Conservation (phyloP, 2,329 filamentous ascomycete species). For the Aureobasidium sp. region DNA sequence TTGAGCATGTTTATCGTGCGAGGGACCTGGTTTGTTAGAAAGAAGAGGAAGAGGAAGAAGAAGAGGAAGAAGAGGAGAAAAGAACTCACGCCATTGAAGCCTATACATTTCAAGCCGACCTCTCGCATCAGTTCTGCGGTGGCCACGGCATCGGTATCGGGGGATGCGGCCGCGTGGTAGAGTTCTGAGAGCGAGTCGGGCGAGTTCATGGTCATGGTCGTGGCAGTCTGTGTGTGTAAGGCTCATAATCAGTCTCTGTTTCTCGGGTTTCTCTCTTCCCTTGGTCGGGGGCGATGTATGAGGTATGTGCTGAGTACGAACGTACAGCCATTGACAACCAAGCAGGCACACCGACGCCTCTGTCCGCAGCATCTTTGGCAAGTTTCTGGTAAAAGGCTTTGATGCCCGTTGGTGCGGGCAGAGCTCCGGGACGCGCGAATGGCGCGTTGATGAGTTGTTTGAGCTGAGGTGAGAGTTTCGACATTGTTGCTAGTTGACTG, state of each 20-base stretch:
- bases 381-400: conserved; percentile 58
- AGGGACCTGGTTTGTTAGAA: conserved; percentile 52
- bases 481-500: conserved; percentile 45
- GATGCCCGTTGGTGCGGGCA: conserved; percentile 58
- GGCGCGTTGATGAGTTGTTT: conserved; percentile 69
- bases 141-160: conserved; percentile 34
- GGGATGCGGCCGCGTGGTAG: conserved; percentile 40
- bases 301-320: too few relatives aligned
- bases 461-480: conserved; percentile 63
- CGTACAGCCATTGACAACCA: conserved; percentile 62
- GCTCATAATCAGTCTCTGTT: not conserved
- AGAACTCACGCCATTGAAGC: conserved; percentile 59
- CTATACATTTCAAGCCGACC: conserved; percentile 69
- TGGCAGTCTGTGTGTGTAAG: conserved; percentile 59
- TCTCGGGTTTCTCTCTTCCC: too few relatives aligned
- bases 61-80: not conserved
- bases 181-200: conserved; percentile 64
- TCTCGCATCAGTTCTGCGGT: conserved; percentile 68
- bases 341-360: conserved; percentile 55
- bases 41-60: not conserved
- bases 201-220: conserved; percentile 81
- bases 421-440: conserved; percentile 57
- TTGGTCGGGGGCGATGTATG: too few relatives aligned
- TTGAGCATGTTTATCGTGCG: conserved; percentile 77
- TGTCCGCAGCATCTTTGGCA: conserved; percentile 54